Conservation (phyloP, 441 rosid species). For the Bruguiera hainesii region DNA sequence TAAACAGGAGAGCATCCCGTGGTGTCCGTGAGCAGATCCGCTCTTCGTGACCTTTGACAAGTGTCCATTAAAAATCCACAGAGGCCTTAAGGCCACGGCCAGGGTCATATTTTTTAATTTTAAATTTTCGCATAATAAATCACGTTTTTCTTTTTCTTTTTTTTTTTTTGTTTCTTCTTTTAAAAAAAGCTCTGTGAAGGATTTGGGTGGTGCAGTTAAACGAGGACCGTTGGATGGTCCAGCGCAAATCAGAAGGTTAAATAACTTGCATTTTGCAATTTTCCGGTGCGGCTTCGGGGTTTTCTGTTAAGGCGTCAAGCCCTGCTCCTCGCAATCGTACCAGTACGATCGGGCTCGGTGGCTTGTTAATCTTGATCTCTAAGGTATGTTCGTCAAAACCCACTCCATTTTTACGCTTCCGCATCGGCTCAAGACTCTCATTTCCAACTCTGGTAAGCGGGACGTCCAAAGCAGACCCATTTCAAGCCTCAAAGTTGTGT, state of each 20-base stretch:
- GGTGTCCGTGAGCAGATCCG: too few species aligned
- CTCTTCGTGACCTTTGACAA: too few species aligned
- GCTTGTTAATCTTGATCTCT: neutral
- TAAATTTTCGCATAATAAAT: too few species aligned
- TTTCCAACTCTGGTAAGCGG: neutral
- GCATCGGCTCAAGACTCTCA: conserved; percentile 2
- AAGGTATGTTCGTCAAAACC: conserved; percentile 37
- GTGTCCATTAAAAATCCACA: too few species aligned
- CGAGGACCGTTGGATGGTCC: neutral
- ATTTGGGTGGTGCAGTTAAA: too few species aligned
- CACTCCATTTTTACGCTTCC: conserved; percentile 9
- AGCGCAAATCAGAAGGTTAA: too few species aligned
- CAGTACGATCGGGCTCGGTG: neutral
- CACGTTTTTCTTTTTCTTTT: too few species aligned
- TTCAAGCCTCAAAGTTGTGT: conserved; percentile 72
- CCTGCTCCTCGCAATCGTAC: neutral
- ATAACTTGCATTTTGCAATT: neutral
- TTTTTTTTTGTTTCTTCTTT: too few species aligned
- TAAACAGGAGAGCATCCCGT: too few species aligned
- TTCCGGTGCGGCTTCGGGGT: neutral
- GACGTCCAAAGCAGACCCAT: conserved; percentile 27
- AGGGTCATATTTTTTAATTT: too few species aligned
- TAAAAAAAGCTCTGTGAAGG: too few species aligned
- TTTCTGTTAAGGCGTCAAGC: neutral
- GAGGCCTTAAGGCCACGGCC: too few species aligned